Base-by-base conservation (phyloP, 495 filamentous ascomycete species). In the Lasiosphaeria ovina region DNA sequence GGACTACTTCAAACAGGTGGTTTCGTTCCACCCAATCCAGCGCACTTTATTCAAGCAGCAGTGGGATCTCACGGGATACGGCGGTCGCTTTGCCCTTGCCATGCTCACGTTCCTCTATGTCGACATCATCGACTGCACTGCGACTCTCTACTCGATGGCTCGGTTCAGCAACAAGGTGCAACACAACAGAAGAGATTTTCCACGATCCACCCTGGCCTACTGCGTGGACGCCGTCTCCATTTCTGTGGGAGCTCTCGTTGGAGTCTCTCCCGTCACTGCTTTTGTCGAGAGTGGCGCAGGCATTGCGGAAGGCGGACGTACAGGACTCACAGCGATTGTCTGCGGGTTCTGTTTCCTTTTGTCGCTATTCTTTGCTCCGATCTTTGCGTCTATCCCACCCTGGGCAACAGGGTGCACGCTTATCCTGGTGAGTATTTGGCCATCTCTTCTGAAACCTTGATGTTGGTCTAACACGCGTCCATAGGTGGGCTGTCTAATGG, bases 91-190 rank as follows among this genome's bases (percentile, higher is more conserved):
- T 68, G 85, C 81, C 38, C 73, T 93, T 12, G 89, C 90, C 2
- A 83, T 93, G 45, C 85, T 94, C 65, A 93, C 90, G 12, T 93
- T 94, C 69, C 81, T 92, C 60, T 93, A 94, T 64, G 90, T 94
- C 55, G 90, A 94, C 72, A 92, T 93, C 56, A 81, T 87, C 55
- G 84, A 87, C 62, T 80, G 79, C 64, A 85, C 84, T 6, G 84
- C 84, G 38, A 87, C 84, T 4, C 69, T 87, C 51, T 93, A 92
- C 76, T 89, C 89, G 32, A 92, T 94, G 89, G 90, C 89, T 6
- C 85, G 87, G 12, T 93, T 92, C 66, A 84, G 82, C 54, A 85
- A 85, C 31, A 82, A 85, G 49, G 82, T 88, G 62, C 83, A 87
- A 16, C 70, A 70, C 6, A 71, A 70, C 6, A 69, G 78, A 17